A percentile compares a stretch with the other conserved stretches of the same genome.
Conservation (phyloP, 345 rosid genomes). For the Dimocarpus longan region DNA sequence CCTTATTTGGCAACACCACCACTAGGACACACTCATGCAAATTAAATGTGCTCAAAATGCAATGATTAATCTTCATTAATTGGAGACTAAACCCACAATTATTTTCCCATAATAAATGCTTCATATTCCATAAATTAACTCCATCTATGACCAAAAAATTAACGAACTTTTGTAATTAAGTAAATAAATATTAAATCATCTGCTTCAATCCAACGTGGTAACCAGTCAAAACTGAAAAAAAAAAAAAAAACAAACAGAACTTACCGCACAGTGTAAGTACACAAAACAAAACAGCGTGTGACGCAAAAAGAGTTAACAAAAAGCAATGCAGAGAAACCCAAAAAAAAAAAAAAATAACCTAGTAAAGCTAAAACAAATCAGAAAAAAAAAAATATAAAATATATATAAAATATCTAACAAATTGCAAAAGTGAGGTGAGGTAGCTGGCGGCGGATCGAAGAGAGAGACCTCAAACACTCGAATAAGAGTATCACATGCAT, state of each 20-base stretch:
- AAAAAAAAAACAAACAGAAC: neutral
- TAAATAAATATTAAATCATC: no score
- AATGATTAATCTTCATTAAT: neutral
- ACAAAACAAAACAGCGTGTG: neutral
- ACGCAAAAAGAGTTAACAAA: neutral
- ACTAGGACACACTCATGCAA: neutral
- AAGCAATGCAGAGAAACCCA: neutral
- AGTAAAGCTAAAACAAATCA: neutral
- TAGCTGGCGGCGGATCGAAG: conserved; percentile 38
- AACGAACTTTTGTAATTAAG: neutral
- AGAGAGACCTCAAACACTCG: conserved; percentile 4
- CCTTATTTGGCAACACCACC: neutral
- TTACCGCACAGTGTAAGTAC: neutral
- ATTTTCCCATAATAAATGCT: neutral
- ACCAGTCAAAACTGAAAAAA: neutral
- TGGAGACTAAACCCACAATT: neutral
- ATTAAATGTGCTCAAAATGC: neutral
- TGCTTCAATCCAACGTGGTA: no score
- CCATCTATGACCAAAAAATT: neutral
- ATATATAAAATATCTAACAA: neutral
- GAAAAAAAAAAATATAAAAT: neutral
- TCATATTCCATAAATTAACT: no score
- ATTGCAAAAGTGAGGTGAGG: neutral
- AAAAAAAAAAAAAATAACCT: neutral
- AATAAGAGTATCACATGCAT: conserved; percentile 16